phyloP scores from a whole-genome alignment of 1,139 yeast species.

The Candida freyschussii region DNA sequence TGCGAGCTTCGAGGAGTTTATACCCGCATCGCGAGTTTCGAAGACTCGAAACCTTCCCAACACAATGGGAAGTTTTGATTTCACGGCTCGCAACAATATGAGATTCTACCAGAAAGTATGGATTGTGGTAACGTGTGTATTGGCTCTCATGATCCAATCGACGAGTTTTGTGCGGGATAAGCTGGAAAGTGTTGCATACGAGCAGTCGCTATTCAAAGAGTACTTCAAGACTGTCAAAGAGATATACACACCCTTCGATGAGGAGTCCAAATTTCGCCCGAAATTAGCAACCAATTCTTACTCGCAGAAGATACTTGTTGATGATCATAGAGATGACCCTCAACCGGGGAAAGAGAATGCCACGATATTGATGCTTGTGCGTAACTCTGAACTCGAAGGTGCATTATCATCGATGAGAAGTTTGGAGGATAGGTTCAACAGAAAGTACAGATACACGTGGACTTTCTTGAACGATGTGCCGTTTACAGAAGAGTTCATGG shows the following conservation, averaged over 20 bases:
- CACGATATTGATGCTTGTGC: conserved; percentile 65
- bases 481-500: conserved; percentile 62
- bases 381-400: conserved; percentile 58
- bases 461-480: conserved; percentile 81
- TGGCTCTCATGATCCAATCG: conserved; percentile 18
- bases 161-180: conserved; percentile 20
- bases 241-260: conserved; percentile 6
- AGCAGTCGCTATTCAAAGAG: conserved; percentile 14
- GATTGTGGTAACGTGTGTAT: conserved; percentile 22
- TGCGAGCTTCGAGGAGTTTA: too few species aligned
- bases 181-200: conserved; percentile 21
- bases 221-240: conserved; percentile 13
- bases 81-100: too few species aligned
- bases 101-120: conserved; percentile 23
- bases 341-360: conserved; percentile 48
- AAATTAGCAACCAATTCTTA: conserved; percentile 45
- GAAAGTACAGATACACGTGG: conserved; percentile 75
- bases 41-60: too few species aligned
- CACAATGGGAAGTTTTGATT: too few species aligned
- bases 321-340: conserved; percentile 31
- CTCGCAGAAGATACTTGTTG: conserved; percentile 27
- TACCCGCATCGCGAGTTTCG: too few species aligned
- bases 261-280: conserved; percentile 15
- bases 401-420: conserved; percentile 63
- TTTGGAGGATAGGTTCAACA: conserved; percentile 65